Evolutionary conservation across 495 filamentous ascomycete species (phyloP).

Genomic region (Xylaria longipes): DNA sequence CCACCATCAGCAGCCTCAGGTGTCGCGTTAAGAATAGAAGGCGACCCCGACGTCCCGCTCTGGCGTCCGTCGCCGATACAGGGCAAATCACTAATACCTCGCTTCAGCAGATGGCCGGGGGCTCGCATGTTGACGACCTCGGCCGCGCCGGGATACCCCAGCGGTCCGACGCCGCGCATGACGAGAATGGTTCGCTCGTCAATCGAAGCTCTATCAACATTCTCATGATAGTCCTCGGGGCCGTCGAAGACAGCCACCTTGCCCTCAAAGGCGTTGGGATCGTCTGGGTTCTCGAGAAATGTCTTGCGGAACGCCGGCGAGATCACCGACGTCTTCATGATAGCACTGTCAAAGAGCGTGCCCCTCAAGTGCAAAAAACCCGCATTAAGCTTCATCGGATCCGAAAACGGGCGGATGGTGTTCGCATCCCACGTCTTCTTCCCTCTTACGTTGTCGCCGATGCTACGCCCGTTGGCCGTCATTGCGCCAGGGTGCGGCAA

Average conservation of each 20-base stretch:
- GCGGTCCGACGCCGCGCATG: constrained; percentile 61
- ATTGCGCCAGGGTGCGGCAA: constrained; percentile 25
- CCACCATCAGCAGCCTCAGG: constrained; percentile 68
- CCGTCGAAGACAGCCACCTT: constrained; percentile 60
- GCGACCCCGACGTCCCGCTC: constrained; percentile 61
- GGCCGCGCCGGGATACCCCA: constrained; percentile 61
- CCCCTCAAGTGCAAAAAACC: constrained; percentile 60
- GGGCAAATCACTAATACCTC: constrained; percentile 57
- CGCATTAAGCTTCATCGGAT: constrained; percentile 56
- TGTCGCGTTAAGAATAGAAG: constrained; percentile 62
- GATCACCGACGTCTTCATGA: constrained; percentile 65
- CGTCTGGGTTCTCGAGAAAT: constrained; percentile 57
- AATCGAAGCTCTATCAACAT: constrained; percentile 56
- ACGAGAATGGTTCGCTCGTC: constrained; percentile 58
- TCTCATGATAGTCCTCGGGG: constrained; percentile 58
- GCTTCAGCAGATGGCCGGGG: constrained; percentile 52
- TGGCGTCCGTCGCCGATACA: constrained; percentile 64
- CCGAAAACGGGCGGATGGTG: constrained; percentile 53
- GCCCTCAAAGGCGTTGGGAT: constrained; percentile 60
- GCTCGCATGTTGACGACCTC: constrained; percentile 66
- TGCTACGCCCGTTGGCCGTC: constrained; percentile 25
- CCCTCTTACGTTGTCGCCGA: constrained; percentile 20
- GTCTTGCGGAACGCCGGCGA: constrained; percentile 53
- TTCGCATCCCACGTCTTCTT: constrained; percentile 29
- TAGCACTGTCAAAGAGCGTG: constrained; percentile 60